phyloP scores from a whole-genome alignment of 2,329 filamentous ascomycete species.

The Blumeriella jaapii region DNA sequence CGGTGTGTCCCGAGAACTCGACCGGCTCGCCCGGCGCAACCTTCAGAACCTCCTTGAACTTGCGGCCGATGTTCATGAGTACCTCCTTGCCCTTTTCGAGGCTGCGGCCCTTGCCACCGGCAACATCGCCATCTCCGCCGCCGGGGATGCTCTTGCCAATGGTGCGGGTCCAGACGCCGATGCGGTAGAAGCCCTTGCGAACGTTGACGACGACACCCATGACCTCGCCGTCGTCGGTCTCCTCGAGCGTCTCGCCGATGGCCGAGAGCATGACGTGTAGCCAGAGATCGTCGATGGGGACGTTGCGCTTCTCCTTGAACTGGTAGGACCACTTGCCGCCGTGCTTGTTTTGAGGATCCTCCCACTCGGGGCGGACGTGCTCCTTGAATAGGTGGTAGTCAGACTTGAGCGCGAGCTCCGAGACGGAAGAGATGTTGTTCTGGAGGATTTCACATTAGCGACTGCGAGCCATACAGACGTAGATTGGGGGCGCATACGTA shows the following conservation, averaged over 20 bases:
- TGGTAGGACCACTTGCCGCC: slow-evolving; percentile 98
- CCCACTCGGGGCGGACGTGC: slow-evolving; percentile 95
- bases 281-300: slow-evolving; percentile 93
- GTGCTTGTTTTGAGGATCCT: slow-evolving; percentile 97
- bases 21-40: slow-evolving; percentile 66
- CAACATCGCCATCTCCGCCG: slow-evolving; percentile 60
- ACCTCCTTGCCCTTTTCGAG: slow-evolving; percentile 76
- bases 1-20: slow-evolving; percentile 95
- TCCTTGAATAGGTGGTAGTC: slow-evolving; percentile 99
- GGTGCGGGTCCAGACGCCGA: slow-evolving; percentile 94
- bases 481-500: slow-evolving; percentile 59
- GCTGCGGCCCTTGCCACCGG: slow-evolving; percentile 66
- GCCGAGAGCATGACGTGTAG: slow-evolving; percentile 92
- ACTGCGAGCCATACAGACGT: background rate
- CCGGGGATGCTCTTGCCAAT: slow-evolving; percentile 74
- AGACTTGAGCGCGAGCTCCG: slow-evolving; percentile 91
- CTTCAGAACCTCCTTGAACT: slow-evolving; percentile 87
- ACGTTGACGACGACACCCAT: slow-evolving; percentile 99
- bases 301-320: slow-evolving; percentile 88
- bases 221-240: slow-evolving; percentile 91
- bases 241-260: slow-evolving; percentile 96
- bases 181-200: slow-evolving; percentile 94
- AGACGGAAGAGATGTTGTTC: slow-evolving; percentile 98
- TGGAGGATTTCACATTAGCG: slow-evolving; percentile 30
- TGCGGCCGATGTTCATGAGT: slow-evolving; percentile 70